Evolutionary conservation across 768 basidiomycete species (phyloP), one percentile per base, ranked within the genome.

Genomic region (Polyporus arcularius): DNA sequence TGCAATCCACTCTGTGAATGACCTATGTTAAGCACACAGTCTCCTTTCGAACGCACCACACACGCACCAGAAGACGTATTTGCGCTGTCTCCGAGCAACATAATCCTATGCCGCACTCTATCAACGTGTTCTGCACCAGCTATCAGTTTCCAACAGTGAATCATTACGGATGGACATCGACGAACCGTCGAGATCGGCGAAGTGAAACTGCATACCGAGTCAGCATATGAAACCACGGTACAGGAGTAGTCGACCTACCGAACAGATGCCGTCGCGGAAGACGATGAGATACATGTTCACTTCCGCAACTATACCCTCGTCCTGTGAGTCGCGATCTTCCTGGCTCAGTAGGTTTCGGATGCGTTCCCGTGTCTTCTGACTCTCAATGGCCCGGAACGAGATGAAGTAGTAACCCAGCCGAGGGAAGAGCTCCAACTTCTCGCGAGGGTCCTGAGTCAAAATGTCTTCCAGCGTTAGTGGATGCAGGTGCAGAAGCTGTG

Each of bases 391-490:
- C 48, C 91, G 84, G 67, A 96, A 93, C 18, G 89, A 89, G 57
- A 96, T 78, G 68, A 98, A 94, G 71, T 96, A 94, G 74, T 98
- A 98, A 2, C 94, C 96, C 14, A 98, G 82, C 65, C 83, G 86
- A 0, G 90, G 85, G 70, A 96, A 96, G 18, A 87, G 76, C 69
- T 97, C 95, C 16, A 96, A 74, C 74, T 98, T 98, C 74, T 97
- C 96, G 41, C 94, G 82, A 15, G 92, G 89, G 61, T 98, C 95
- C 74, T 91, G 88, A 61, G 93, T 91, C 8, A 98, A 74, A 47
- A 96, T 92, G 74, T 98, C 95, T 73, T 98, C 96, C 12, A 97
- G 79, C 0, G 95, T 96, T 48, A 98, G 76, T 0, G 96, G 96
- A 72, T 98, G 96, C 0, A 98, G 81, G 62, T 92, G 91, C 28